phyloP scores from a whole-genome alignment of 352 stramenopile species.

The Phytophthora kernoviae region DNA sequence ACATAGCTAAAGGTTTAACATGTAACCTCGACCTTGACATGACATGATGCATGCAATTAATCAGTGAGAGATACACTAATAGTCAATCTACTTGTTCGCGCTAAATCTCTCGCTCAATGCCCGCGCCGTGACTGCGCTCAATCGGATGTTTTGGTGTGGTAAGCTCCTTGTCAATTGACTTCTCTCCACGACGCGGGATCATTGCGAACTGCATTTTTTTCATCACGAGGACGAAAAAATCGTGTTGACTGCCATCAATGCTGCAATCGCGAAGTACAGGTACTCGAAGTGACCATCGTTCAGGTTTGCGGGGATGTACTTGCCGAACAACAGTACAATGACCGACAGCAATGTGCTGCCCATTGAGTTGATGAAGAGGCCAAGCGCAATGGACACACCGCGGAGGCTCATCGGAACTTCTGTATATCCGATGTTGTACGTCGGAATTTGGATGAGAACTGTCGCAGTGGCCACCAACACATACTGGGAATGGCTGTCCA shows the following conservation, averaged over 20 bases:
- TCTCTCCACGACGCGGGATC: slow-evolving; percentile 7
- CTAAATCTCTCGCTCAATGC: too few species aligned
- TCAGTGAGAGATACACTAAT: too few species aligned
- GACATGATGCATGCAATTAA: too few species aligned
- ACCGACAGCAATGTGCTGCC: slow-evolving; percentile 55
- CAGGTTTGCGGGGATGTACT: slow-evolving; percentile 47
- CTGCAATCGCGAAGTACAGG: slow-evolving; percentile 39
- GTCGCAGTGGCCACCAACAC: slow-evolving; percentile 42
- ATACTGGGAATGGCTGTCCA: slow-evolving; percentile 49
- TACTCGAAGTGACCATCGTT: slow-evolving; percentile 43
- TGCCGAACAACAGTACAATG: slow-evolving; percentile 66
- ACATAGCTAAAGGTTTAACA: too few species aligned
- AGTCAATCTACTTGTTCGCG: too few species aligned
- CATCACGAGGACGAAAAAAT: slow-evolving; percentile 32
- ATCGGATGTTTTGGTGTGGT: too few species aligned
- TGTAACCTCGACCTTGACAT: too few species aligned
- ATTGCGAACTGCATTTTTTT: slow-evolving; percentile 41
- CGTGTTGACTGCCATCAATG: slow-evolving; percentile 46
- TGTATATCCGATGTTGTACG: slow-evolving; percentile 50
- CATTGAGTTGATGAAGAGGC: slow-evolving; percentile 58
- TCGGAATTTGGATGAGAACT: slow-evolving; percentile 44
- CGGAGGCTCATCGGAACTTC: slow-evolving; percentile 43
- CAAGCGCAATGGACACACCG: slow-evolving; percentile 41
- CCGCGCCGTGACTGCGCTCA: too few species aligned
- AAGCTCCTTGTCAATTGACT: too few species aligned